Percentiles rank a stretch among this genome's conserved stretches.
Conservation (phyloP, 768 basidiomycete genomes). For the Hypholoma fasciculare region DNA sequence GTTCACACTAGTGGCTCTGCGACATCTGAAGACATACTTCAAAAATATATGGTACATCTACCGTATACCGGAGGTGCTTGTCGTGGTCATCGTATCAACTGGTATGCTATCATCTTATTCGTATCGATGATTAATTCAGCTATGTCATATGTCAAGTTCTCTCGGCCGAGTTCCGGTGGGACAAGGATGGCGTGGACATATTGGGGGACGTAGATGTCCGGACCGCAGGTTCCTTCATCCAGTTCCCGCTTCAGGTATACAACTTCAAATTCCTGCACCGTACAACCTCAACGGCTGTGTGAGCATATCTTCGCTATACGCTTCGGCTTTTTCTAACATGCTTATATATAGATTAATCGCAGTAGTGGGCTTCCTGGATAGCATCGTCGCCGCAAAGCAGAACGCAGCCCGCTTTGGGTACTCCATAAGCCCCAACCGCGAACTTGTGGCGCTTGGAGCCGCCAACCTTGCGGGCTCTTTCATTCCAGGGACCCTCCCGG, state of each 20-base stretch:
- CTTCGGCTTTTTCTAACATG: background rate
- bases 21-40: conserved; percentile 58
- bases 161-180: conserved; percentile 71
- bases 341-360: conserved; percentile 58
- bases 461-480: conserved; percentile 80
- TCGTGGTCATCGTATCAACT: conserved; percentile 84
- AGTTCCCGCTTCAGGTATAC: conserved; percentile 65
- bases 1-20: conserved; percentile 58
- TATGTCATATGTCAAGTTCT: conserved; percentile 48
- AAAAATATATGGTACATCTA: conserved; percentile 70
- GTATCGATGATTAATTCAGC: background rate
- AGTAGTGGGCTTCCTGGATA: conserved; percentile 90
- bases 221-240: conserved; percentile 62
- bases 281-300: conserved; percentile 88
- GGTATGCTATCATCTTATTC: conserved; percentile 44
- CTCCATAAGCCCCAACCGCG: conserved; percentile 90
- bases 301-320: conserved; percentile 14
- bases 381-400: conserved; percentile 94
- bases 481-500: conserved; percentile 87
- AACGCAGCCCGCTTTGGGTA: conserved; percentile 84
- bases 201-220: conserved; percentile 76
- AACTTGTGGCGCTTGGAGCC: conserved; percentile 90
- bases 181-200: conserved; percentile 76
- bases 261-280: conserved; percentile 66
- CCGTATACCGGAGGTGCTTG: conserved; percentile 86